Base-by-base conservation (phyloP, 495 filamentous ascomycete genomes). In the Aspergillus incahuasiensis region DNA sequence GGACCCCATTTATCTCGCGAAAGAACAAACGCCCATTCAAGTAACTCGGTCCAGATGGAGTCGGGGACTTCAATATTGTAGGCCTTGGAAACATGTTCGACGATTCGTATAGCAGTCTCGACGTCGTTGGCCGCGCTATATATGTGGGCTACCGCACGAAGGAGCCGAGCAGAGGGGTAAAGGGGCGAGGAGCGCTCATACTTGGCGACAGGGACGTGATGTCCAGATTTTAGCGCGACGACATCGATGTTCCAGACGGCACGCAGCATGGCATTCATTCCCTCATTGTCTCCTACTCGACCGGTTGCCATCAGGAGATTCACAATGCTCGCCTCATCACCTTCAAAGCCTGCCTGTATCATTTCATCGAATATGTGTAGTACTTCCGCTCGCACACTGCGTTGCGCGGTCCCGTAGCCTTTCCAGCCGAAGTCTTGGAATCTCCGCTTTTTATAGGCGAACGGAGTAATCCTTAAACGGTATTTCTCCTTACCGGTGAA, bases 201-300 rank as follows among this genome's bases (percentile, higher is more conserved):
- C 7, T 66, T 48, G 3, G 57, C 70, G 3, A 63, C 62, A 1
- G 65, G 61, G 16, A 32, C 54, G 66, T 61, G 12, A 44, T 49
- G 39, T 64, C 54, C 15, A 28, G 1, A 35, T 21, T 71, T 30
- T 9, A 83, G 44, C 3, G 64, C 62, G 44, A 77, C 63, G 5
- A 84, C 69, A 57, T 88, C 75, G 20, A 89, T 63, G 25, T 79
- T 75, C 85, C 86, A 89, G 5, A 79, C 72, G 5, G 72, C 71
- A 34, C 68, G 67, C 28, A 89, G 64, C 21, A 83, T 68, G 1
- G 69, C 61, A 34, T 69, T 69, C n/a, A 86, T 67, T 0, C 70
- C 73, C 8, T 46, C 18, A 1, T 76, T 21, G 60, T 83, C 71
- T 3, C 82, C 84, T 46, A 86, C 81, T 8, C 83, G 74, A 7